Conservation (phyloP, 495 filamentous ascomycete genomes). For the Penicillium coprophilum region DNA sequence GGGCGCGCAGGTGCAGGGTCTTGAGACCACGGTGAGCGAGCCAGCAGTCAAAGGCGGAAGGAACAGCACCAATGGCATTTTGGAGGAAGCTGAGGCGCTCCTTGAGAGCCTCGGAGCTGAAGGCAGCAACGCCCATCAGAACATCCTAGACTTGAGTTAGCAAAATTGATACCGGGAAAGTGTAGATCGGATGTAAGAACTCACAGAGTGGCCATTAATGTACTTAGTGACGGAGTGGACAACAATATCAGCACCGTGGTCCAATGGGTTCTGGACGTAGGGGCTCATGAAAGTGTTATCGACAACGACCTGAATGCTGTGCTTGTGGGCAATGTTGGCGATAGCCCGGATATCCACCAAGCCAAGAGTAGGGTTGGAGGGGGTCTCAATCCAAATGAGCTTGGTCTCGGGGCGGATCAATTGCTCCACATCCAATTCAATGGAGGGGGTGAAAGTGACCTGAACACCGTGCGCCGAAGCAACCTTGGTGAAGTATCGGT, state of each 20-base stretch:
- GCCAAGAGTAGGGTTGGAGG: conserved; percentile 88
- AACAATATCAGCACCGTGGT: conserved; percentile 95
- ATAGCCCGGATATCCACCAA: conserved; percentile 90
- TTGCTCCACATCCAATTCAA: conserved; percentile 80
- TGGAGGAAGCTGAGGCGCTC: conserved; percentile 85
- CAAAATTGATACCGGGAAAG: background rate
- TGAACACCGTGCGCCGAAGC: conserved; percentile 90
- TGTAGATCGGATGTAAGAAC: conserved; percentile 12
- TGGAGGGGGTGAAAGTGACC: conserved; percentile 87
- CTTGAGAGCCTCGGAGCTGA: conserved; percentile 78
- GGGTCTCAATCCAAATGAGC: conserved; percentile 95
- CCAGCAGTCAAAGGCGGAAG: conserved; percentile 95
- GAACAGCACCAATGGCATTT: conserved; percentile 95
- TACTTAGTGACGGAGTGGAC: conserved; percentile 99
- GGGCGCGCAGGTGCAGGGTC: conserved; percentile 89
- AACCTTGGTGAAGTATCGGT: conserved; percentile 98
- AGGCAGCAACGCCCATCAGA: conserved; percentile 97
- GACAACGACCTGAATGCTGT: conserved; percentile 91
- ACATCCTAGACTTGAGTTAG: conserved; percentile 66
- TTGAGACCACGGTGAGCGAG: conserved; percentile 98
- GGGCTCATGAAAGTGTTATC: conserved; percentile 98
- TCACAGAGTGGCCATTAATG: conserved; percentile 89
- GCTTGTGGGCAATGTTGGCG: conserved; percentile 75
- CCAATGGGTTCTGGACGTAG: conserved; percentile 93
- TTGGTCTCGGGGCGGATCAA: conserved; percentile 89